Percentiles rank a stretch among this genome's conserved stretches.
Evolutionary conservation across 305 asterid genomes (phyloP).

Genomic region (Fraxinus sp.): DNA sequence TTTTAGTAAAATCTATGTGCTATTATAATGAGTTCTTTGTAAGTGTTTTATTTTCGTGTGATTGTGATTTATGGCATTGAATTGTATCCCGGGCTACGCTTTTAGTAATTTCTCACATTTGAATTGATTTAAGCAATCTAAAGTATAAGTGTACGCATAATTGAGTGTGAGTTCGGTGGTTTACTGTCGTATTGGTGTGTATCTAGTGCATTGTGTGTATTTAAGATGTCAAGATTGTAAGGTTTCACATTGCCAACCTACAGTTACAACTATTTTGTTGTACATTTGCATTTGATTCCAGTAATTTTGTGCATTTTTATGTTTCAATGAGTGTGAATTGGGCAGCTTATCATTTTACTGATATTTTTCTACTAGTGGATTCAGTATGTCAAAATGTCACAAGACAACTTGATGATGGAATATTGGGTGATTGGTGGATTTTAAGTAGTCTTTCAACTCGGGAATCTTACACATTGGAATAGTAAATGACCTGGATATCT

Average conservation of each 20-base stretch:
- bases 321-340: neutral
- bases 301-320: neutral
- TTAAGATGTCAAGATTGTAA: slow-evolving; percentile 1
- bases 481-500: neutral
- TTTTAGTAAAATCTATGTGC: neutral
- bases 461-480: neutral
- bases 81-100: neutral
- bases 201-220: neutral
- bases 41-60: neutral
- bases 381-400: neutral
- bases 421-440: neutral
- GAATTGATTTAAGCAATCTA: slow-evolving; percentile 14
- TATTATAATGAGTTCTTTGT: neutral
- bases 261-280: neutral
- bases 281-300: neutral
- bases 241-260: neutral
- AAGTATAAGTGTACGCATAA: neutral
- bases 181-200: neutral
- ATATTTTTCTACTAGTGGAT: neutral
- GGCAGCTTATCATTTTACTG: neutral
- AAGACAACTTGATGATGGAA: neutral
- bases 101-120: neutral
- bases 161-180: slow-evolving; percentile 19
- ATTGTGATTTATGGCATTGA: neutral
- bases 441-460: neutral